These are phyloP conservation scores for Colletotrichum costaricense DNA, from an alignment of 2,329 filamentous ascomycete genomes.

Conservation along the genomic window DNA sequence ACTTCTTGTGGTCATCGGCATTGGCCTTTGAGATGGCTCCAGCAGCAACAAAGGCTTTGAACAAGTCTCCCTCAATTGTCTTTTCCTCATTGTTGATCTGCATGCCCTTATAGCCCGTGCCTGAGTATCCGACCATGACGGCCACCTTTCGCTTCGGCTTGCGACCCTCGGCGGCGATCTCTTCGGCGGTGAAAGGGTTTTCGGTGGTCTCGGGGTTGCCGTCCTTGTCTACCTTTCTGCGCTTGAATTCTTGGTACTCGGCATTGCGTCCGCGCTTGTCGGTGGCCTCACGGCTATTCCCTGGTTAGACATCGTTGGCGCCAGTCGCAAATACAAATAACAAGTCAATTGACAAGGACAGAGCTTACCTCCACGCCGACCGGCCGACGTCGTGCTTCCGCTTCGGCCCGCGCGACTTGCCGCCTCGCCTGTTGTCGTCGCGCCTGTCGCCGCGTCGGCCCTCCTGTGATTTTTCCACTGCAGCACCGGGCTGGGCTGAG, in stretches of 20 bases:
- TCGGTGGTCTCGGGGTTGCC: conserved; percentile 43
- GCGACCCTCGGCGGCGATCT: conserved; percentile 88
- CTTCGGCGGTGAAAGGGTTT: conserved; percentile 75
- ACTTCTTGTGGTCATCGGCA: conserved; percentile 96
- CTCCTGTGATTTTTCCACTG: background rate
- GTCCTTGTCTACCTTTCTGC: conserved; percentile 51
- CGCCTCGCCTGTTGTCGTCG: conserved; percentile 18
- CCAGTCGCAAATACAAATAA: background rate
- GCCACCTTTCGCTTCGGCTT: conserved; percentile 96
- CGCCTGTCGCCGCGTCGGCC: conserved; percentile 9
- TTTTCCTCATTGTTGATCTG: conserved; percentile 86
- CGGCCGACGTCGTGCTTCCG: conserved; percentile 32
- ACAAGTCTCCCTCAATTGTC: conserved; percentile 96
- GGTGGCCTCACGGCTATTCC: conserved; percentile 47
- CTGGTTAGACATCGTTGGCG: conserved; percentile 45
- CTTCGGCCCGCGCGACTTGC: conserved; percentile 22
- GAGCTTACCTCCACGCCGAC: conserved; percentile 28
- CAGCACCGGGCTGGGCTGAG: conserved; percentile 8
- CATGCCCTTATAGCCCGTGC: conserved; percentile 97
- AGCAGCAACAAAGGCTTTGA: conserved; percentile 89
- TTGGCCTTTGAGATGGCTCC: conserved; percentile 97
- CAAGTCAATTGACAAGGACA: background rate
- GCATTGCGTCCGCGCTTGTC: conserved; percentile 53
- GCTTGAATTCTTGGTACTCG: conserved; percentile 55
- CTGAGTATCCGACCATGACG: conserved; percentile 94